Conservation (phyloP, 352 stramenopile genomes). For the Globisporangium carolinianum region DNA sequence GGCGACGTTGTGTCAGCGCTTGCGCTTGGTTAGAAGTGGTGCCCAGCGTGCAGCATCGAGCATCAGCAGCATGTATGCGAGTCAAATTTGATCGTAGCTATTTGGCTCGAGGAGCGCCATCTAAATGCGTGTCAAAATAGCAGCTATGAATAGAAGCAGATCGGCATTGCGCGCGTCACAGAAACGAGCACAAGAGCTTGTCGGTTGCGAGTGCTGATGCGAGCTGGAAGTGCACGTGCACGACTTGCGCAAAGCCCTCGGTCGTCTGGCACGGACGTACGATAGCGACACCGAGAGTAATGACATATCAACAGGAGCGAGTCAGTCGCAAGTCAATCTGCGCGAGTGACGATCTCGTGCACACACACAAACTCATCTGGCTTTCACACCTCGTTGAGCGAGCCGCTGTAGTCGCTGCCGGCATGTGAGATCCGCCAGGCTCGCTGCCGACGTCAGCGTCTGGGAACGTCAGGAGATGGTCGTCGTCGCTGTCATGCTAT, state of each 20-base stretch:
- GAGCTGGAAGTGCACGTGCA: constrained; percentile 62
- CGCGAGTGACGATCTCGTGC: no score
- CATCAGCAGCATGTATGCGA: no score
- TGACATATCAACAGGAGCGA: not conserved
- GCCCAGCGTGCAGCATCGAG: not conserved
- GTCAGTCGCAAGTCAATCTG: not conserved
- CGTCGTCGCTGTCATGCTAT: not conserved
- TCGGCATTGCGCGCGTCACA: constrained; percentile 16
- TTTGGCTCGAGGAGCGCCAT: no score
- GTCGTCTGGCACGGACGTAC: constrained; percentile 21
- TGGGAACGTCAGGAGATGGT: constrained; percentile 1
- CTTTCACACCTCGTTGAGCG: constrained; percentile 73
- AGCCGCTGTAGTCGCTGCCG: constrained; percentile 56
- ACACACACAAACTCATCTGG: not conserved
- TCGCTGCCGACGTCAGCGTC: not conserved
- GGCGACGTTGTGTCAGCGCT: not conserved
- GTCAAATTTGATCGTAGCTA: no score
- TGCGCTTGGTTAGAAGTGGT: constrained; percentile 1
- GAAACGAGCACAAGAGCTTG: constrained; percentile 53
- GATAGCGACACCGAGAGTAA: no score
- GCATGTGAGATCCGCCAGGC: constrained; percentile 48
- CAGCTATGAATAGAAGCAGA: no score
- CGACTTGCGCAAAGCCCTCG: constrained; percentile 70
- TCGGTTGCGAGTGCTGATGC: constrained; percentile 26
- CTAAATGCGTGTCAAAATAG: no score